Base-by-base conservation (phyloP, 768 basidiomycete species). In the Pholiota conissans region DNA sequence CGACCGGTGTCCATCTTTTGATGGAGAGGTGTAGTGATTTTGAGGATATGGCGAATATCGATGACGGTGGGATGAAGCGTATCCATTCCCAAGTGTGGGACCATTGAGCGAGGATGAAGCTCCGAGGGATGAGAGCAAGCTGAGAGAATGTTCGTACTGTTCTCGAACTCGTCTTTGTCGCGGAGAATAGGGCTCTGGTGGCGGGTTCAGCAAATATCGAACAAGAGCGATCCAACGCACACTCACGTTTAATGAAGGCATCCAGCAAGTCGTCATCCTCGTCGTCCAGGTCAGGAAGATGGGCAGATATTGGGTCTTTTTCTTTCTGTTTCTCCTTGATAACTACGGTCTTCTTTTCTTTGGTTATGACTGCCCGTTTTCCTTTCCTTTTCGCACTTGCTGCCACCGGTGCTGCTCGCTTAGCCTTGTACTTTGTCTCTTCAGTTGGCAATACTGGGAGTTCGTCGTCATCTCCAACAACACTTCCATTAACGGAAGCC, bases 31-130 rank as follows among this genome's bases (percentile, higher is more conserved):
- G 14, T 59, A 52, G 18, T 49, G 59, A 34, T 48, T 62, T 27
- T 42, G 35, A 27, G 56, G 63, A 57, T 77, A 79, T 9, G 77
- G 77, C 3, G 75, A 71, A 65, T 75, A 76, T 16, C 76, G 72
- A 56, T 67, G 66, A 49, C 65, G 69, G 50, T 66, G 64, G 26
- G 60, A 16, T 6, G 46, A 14, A 16, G n/a, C 48, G 52, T 62
- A 47, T 5, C 37, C 46, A 2, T 56, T 47, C 18, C 61, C 63
- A 40, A 62, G 49, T 30, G 35, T 34, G 13, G 57, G 11, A 16
- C 55, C 58, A 29, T 52, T 54, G 18, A 26, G 56, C 16, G 57
- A 50, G 0, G 60, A 56, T 13, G 58, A 54, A 5, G 53, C 45
- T 9, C 55, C 53, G n/a, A 62, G 58, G 16, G 60, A 60, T 28